phyloP scores from a whole-genome alignment of 2,329 filamentous ascomycete species.

The Curvularia spicifera region DNA sequence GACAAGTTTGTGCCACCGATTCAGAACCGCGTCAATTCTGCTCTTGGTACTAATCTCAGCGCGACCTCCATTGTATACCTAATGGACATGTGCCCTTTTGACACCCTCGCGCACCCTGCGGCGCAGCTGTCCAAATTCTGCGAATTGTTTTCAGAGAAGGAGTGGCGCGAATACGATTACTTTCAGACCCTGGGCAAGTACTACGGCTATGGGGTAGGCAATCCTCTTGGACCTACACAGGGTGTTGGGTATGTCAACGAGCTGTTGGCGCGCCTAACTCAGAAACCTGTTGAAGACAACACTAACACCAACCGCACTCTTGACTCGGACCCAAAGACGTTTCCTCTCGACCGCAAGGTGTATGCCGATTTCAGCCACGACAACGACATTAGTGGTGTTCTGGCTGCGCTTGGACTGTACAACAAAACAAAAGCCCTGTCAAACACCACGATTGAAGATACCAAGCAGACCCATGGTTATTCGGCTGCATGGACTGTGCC shows the following conservation, averaged over 20 bases:
- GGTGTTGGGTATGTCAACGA: conserved; percentile 90
- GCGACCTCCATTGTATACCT: conserved; percentile 69
- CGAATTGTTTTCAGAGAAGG: conserved; percentile 70
- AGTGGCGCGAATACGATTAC: conserved; percentile 84
- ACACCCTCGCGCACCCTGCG: conserved; percentile 68
- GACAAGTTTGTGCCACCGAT: conserved; percentile 71
- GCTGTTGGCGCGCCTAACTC: conserved; percentile 79
- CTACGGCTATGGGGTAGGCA: conserved; percentile 80
- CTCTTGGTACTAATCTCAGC: conserved; percentile 72
- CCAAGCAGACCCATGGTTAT: conserved; percentile 68
- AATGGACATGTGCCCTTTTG: conserved; percentile 90
- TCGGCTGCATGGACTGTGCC: conserved; percentile 80
- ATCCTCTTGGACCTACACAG: conserved; percentile 79
- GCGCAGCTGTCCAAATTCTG: conserved; percentile 73
- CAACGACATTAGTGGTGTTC: conserved; percentile 81
- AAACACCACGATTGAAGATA: conserved; percentile 56
- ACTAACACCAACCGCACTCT: conserved; percentile 82
- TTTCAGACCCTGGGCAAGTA: conserved; percentile 80
- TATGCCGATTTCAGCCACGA: conserved; percentile 95
- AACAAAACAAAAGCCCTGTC: conserved; percentile 63
- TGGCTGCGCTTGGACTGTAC: conserved; percentile 79
- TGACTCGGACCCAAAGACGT: conserved; percentile 69
- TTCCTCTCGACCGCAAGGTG: conserved; percentile 70
- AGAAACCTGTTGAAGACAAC: conserved; percentile 69
- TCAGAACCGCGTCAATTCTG: conserved; percentile 69